phyloP scores from a whole-genome alignment of 1,284 basidiomycete genomes.

The Trametes pubescens region DNA sequence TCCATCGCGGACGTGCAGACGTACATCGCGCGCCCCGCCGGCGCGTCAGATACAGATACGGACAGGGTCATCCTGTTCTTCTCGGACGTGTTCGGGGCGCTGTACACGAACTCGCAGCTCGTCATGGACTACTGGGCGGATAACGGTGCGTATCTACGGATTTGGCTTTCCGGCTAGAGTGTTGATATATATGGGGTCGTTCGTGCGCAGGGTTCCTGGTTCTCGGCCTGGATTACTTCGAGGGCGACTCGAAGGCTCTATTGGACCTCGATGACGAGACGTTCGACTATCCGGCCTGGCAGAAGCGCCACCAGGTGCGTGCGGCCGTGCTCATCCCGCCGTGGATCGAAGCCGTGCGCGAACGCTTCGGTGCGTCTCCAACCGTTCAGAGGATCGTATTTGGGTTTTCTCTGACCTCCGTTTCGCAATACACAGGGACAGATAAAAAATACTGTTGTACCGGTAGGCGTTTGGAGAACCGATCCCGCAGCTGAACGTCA shows the following conservation, averaged over 20 bases:
- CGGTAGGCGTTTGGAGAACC: constrained; percentile 1
- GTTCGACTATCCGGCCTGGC: constrained; percentile 53
- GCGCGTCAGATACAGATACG: constrained; percentile 43
- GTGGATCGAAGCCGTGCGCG: constrained; percentile 59
- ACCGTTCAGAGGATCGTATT: neutral
- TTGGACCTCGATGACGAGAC: constrained; percentile 48
- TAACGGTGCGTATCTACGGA: constrained; percentile 46
- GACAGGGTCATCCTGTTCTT: constrained; percentile 54
- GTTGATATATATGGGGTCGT: neutral
- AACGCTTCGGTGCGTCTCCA: constrained; percentile 49
- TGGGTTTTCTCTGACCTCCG: neutral
- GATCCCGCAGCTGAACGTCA: neutral
- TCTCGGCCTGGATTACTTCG: constrained; percentile 63
- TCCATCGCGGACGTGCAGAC: constrained; percentile 57
- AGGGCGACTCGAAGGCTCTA: constrained; percentile 55
- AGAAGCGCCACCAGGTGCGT: constrained; percentile 39
- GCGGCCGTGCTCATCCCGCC: constrained; percentile 50
- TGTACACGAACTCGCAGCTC: constrained; percentile 59
- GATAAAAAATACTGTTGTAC: constrained; percentile 39
- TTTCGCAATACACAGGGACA: constrained; percentile 14
- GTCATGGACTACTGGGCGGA: constrained; percentile 63
- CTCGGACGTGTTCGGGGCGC: constrained; percentile 56
- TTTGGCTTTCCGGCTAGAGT: neutral
- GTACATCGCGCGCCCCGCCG: constrained; percentile 60
- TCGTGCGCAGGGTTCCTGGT: constrained; percentile 55